Conservation (phyloP, 2,329 filamentous ascomycete species). For the Aspergillus vadensis region DNA sequence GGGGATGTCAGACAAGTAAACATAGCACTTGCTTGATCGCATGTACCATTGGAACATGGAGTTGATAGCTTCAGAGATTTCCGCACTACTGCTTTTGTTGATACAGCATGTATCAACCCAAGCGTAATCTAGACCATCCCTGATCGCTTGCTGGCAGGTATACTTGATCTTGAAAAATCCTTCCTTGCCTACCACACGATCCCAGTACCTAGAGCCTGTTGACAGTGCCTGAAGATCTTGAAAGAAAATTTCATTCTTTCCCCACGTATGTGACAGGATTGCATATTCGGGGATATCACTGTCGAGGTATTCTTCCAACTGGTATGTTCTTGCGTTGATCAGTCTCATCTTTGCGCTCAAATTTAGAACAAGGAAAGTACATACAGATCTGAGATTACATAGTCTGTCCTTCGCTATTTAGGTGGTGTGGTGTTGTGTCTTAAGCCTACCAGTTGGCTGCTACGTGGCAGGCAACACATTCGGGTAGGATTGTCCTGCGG, state of each 20-base stretch:
- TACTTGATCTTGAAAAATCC: not conserved
- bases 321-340: not conserved
- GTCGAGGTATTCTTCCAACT: not conserved
- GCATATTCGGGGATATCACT: not conserved
- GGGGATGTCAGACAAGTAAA: conserved; percentile 20
- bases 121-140: not conserved
- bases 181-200: not conserved
- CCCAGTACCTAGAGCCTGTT: not conserved
- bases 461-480: not conserved
- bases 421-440: not conserved
- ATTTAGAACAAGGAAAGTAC: not conserved
- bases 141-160: not conserved
- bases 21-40: conserved; percentile 19
- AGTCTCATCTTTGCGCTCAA: not conserved
- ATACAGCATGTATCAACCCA: not conserved
- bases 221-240: not conserved
- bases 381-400: not conserved
- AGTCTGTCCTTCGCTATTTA: not conserved
- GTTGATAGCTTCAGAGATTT: conserved; percentile 23
- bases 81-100: not conserved
- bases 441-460: not conserved
- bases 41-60: conserved; percentile 27
- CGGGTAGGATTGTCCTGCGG: not conserved
- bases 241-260: not conserved
- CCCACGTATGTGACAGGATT: not conserved